Conservation (phyloP, 805 yeast genomes). For the Zygosaccharomyces pseudorouxii region DNA sequence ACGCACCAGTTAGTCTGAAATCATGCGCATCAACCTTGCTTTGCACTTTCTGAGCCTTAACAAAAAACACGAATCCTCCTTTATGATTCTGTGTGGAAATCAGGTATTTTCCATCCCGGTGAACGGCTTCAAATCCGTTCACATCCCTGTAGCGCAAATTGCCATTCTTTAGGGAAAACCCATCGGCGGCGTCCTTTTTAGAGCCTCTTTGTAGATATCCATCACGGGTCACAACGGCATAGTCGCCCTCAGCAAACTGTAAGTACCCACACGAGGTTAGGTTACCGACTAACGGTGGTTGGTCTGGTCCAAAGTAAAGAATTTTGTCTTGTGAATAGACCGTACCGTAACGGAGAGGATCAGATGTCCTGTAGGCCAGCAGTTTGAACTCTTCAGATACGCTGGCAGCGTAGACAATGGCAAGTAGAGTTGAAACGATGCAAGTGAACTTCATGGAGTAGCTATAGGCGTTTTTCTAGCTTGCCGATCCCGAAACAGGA, state of each 20-base stretch:
- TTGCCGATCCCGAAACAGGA: background rate
- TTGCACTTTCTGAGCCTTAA: background rate
- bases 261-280: slow-evolving; percentile 33
- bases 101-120: slow-evolving; percentile 25
- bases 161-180: slow-evolving; percentile 40
- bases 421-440: background rate
- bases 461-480: background rate
- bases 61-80: background rate
- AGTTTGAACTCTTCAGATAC: background rate
- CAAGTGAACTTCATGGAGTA: background rate
- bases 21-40: slow-evolving; percentile 15
- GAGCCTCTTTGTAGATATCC: slow-evolving; percentile 16
- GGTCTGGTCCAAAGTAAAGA: background rate
- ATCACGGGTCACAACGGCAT: slow-evolving; percentile 26
- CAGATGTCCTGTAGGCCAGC: background rate
- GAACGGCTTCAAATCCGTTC: slow-evolving; percentile 40
- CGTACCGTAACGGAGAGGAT: background rate
- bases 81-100: background rate
- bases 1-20: slow-evolving; percentile 12
- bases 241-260: slow-evolving; percentile 31
- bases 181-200: slow-evolving; percentile 30
- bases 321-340: background rate
- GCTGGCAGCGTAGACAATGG: background rate
- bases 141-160: slow-evolving; percentile 36
- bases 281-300: background rate